A percentile compares a stretch with the other conserved stretches of the same genome.
Evolutionary conservation across 306 rosid genomes (phyloP).

Genomic region (Myrica gale): DNA sequence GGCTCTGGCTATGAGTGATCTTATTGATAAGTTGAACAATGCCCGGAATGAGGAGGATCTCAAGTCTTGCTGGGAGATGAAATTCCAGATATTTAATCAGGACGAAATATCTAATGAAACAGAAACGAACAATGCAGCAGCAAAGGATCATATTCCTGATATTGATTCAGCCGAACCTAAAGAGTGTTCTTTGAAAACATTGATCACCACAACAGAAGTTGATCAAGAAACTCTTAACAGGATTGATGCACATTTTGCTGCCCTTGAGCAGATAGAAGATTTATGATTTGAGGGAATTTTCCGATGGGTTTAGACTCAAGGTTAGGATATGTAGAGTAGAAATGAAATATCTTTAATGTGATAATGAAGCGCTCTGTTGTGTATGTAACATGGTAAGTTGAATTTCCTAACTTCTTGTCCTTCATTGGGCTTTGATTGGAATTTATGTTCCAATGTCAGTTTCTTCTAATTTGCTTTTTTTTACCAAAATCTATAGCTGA

Average conservation of each 20-base stretch:
- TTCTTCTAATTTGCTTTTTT: background rate
- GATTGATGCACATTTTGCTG: slow-evolving; percentile 63
- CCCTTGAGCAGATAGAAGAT: slow-evolving; percentile 55
- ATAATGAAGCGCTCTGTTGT: background rate
- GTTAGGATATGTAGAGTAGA: background rate
- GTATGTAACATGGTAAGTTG: slow-evolving; percentile 4
- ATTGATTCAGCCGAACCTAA: slow-evolving; percentile 31
- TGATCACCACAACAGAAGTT: slow-evolving; percentile 39
- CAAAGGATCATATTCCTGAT: slow-evolving; percentile 36
- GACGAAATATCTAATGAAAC: slow-evolving; percentile 30
- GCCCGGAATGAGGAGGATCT: slow-evolving; percentile 90
- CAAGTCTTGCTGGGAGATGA: slow-evolving; percentile 64
- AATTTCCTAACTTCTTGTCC: background rate
- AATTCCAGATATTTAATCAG: slow-evolving; percentile 53
- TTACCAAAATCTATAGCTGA: background rate
- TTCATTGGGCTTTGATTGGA: background rate
- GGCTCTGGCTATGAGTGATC: slow-evolving; percentile 58
- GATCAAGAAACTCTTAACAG: slow-evolving; percentile 60
- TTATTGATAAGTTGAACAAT: slow-evolving; percentile 75
- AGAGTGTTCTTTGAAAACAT: slow-evolving; percentile 46
- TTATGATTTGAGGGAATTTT: slow-evolving; percentile 38
- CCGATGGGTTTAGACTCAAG: background rate
- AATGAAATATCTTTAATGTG: background rate
- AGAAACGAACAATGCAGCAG: slow-evolving; percentile 34
- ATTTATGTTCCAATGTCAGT: background rate